Conservation (phyloP, 2,329 filamentous ascomycete species). For the Rhinocladiella mackenziei region DNA sequence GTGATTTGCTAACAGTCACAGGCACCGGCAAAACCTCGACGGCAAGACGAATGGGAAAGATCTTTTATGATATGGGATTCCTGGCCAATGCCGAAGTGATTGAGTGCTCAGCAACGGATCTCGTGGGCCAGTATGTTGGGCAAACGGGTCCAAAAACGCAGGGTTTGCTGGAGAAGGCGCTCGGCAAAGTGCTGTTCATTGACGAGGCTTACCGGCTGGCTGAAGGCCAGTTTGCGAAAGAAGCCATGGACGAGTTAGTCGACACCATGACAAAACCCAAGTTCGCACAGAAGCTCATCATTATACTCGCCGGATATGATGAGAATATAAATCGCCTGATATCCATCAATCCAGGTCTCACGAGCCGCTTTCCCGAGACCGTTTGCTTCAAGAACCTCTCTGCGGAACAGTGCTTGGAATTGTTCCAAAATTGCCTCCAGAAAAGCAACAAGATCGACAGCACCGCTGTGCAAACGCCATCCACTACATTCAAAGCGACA, state of each 20-base stretch:
- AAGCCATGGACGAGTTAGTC: conserved; percentile 35
- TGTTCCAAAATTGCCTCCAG: conserved; percentile 36
- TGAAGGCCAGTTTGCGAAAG: conserved; percentile 56
- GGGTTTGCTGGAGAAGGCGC: conserved; percentile 51
- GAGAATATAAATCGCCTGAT: conserved; percentile 17
- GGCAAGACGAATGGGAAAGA: conserved; percentile 66
- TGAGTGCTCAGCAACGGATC: conserved; percentile 62
- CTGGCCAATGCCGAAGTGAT: conserved; percentile 55
- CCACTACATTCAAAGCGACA: not conserved
- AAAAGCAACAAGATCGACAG: conserved; percentile 6
- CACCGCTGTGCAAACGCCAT: not conserved
- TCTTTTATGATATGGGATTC: conserved; percentile 70
- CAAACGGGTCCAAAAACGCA: conserved; percentile 63
- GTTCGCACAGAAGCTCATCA: conserved; percentile 16
- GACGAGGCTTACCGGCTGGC: conserved; percentile 76
- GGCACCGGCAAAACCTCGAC: conserved; percentile 68
- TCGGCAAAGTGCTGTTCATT: conserved; percentile 69
- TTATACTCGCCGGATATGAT: conserved; percentile 23
- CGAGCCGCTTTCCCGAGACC: conserved; percentile 15
- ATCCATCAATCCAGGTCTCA: conserved; percentile 10
- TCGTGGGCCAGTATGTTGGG: conserved; percentile 63
- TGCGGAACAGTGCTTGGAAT: conserved; percentile 42
- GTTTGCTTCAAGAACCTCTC: conserved; percentile 36
- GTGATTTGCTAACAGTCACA: conserved; percentile 6
- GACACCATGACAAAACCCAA: conserved; percentile 20